Base-by-base conservation (phyloP, 306 rosid genomes). In the Boehmeria nivea region DNA sequence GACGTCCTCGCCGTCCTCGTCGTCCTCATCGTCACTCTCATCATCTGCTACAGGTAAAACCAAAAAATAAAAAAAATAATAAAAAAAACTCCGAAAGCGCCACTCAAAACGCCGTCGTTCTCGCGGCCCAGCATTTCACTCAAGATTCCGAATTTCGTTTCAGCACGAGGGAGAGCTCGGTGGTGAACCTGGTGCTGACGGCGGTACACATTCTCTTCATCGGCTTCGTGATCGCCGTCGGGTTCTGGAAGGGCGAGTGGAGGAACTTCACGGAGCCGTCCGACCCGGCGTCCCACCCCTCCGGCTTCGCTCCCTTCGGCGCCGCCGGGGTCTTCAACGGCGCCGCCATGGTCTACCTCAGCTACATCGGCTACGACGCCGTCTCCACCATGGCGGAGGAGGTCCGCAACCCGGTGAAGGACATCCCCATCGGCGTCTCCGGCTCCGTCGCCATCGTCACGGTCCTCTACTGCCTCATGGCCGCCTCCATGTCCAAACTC, bases 371-470 rank as follows among this genome's bases (percentile, higher is more conserved):
- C 0, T 90, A 90, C 80, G 98, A 90, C 49, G 98, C 98, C 62
- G 95, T 90, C 23, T 90, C 95, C 0, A 90, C 98, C 6, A 80
- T 90, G 95, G 95, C 98, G 0, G 98, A 90, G 36, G 98, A 90
- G 63, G 98, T 90, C 0, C 76, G 54, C 1, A 62, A 80, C 3
- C 98, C 95, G 1, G 89, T 81, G 0, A 87, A 80, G 68, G 98
- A 90, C 54, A 90, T 90, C 27, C 98, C 98, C 0, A 40, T 87
- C 33, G 95, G 98, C 9, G 95, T 90, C 5, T 76, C 91, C 0
- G 98, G 98, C 33, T 87, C 95, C 11, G 95, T 90, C 7, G 22
- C 73, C n/a, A 38, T 86, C 27, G 98, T 90, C 13, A 86, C 91
- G 12, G 11, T 86, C 9, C 72, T 90, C 5, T 90, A 87, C 64